These are phyloP conservation scores for Starmerella bombi DNA, from an alignment of 805 yeast species.

Conservation along the genomic window DNA sequence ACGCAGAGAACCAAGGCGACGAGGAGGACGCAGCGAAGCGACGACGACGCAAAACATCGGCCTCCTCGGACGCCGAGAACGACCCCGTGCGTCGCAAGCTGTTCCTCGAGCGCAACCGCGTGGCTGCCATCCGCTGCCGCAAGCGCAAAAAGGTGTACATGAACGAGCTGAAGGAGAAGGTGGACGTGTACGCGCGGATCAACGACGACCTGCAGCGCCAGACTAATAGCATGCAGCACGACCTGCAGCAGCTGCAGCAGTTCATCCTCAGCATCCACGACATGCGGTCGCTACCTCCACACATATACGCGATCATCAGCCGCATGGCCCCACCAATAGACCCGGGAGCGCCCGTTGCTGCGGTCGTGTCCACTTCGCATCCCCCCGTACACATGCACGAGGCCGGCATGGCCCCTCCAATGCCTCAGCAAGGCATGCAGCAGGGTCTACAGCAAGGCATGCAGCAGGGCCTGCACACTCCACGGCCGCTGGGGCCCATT, in stretches of 20 bases:
- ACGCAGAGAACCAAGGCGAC: no score
- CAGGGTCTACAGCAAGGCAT: no score
- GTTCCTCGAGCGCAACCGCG: slow-evolving; percentile 77
- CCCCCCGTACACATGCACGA: no score
- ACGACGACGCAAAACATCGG: background rate
- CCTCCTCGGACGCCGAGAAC: slow-evolving; percentile 7
- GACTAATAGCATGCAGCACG: slow-evolving; percentile 7
- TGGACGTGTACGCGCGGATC: slow-evolving; percentile 54
- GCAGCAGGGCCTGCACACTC: no score
- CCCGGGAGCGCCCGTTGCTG: background rate
- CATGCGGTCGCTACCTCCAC: slow-evolving; percentile 16
- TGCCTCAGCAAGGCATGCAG: no score
- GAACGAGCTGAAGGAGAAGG: slow-evolving; percentile 67
- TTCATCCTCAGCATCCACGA: slow-evolving; percentile 15
- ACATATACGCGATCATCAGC: slow-evolving; percentile 13
- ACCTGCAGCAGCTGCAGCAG: slow-evolving; percentile 26
- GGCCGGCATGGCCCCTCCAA: no score
- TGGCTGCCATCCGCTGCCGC: slow-evolving; percentile 92
- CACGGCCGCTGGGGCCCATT: no score
- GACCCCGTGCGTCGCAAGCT: slow-evolving; percentile 41
- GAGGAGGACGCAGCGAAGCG: no score
- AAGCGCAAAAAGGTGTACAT: slow-evolving; percentile 86
- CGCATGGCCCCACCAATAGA: background rate
- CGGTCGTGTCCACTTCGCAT: no score
- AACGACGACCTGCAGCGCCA: slow-evolving; percentile 42